Base-by-base conservation (phyloP, 2,329 filamentous ascomycete genomes). In the Exophiala alcalophila region DNA sequence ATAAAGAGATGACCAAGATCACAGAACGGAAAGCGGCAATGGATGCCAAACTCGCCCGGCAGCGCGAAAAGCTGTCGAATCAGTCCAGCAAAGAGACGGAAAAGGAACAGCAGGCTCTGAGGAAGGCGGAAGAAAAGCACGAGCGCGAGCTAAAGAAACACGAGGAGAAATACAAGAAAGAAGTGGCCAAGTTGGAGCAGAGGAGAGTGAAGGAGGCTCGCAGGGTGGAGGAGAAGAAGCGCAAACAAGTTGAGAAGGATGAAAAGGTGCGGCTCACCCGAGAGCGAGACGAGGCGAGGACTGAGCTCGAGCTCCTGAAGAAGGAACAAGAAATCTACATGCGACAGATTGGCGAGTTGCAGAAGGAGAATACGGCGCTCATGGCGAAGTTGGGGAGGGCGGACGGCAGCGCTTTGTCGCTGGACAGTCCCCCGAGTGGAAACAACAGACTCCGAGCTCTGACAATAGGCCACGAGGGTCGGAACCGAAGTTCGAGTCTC, bases 341-440 rank as follows among this genome's bases (percentile, higher is more conserved):
- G 4, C 45, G 45, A 55, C 69, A 78, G 58, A 66, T 81, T 47
- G 70, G 69, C 20, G 71, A 72, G 25, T 54, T 81, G 59, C 77
- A 81, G 61, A 66, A 62, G 29, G 76, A 81, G 64, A 81, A 81
- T 58, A 76, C 73, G 10, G 62, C 58, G 23, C 56, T 82, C 40
- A 70, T 70, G 7, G 62, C 63, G 5, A 58, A 60, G 31, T 38
- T 76, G 37, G 70, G 70, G 4, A 69, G 62, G 57, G 58, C 53
- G 11, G 65, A 67, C 11, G 53, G 53, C 16, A 40, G 34, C 24
- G 28, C 28, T 15, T 12, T 21, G 14, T 33, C 40, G 10, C 4
- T 44, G 4, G 44, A 46, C 20, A 44, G 33, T 24, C 42, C 38
- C 4, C 3, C 14, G 3, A 33, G 40, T 15, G 32, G 18, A 5